These are phyloP conservation scores for Pleurotus salmoneostramineus DNA, from an alignment of 768 basidiomycete species.

Conservation along the genomic window DNA sequence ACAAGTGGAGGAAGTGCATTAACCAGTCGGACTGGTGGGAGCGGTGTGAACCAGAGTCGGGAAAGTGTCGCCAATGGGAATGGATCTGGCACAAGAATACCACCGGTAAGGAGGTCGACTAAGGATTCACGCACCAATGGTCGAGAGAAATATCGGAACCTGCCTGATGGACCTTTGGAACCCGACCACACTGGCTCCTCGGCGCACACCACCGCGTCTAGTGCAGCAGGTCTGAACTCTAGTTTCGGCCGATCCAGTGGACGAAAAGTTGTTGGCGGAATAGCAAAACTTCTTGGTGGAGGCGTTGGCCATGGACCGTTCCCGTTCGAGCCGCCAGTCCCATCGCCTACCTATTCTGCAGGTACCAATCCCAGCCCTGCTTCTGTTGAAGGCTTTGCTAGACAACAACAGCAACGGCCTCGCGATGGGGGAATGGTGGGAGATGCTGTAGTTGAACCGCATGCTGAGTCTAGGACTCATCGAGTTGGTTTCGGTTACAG, in stretches of 20 bases:
- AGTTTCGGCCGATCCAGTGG: constrained; percentile 58
- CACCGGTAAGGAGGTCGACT: neutral
- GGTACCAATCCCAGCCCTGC: constrained; percentile 8
- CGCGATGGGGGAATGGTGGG: constrained; percentile 12
- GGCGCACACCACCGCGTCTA: constrained; percentile 8
- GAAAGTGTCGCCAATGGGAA: constrained; percentile 6
- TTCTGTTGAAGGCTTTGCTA: constrained; percentile 1
- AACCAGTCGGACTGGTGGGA: constrained; percentile 5
- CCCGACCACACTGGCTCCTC: constrained; percentile 2
- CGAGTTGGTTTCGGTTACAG: neutral
- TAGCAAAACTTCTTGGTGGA: constrained; percentile 27
- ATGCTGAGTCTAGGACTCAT: neutral
- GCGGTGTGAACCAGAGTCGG: constrained; percentile 5
- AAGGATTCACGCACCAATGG: neutral
- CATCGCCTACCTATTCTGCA: constrained; percentile 38
- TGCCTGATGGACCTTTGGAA: constrained; percentile 5
- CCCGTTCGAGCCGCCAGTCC: constrained; percentile 65
- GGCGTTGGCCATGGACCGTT: constrained; percentile 57
- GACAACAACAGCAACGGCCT: constrained; percentile 10
- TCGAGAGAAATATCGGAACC: neutral
- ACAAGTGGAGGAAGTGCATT: constrained; percentile 21
- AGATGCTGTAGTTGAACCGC: constrained; percentile 9
- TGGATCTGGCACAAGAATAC: constrained; percentile 8
- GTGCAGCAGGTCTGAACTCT: constrained; percentile 38
- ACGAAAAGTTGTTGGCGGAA: constrained; percentile 28